phyloP scores from a whole-genome alignment of 1,284 basidiomycete genomes.

The Fomitopsis betulina region DNA sequence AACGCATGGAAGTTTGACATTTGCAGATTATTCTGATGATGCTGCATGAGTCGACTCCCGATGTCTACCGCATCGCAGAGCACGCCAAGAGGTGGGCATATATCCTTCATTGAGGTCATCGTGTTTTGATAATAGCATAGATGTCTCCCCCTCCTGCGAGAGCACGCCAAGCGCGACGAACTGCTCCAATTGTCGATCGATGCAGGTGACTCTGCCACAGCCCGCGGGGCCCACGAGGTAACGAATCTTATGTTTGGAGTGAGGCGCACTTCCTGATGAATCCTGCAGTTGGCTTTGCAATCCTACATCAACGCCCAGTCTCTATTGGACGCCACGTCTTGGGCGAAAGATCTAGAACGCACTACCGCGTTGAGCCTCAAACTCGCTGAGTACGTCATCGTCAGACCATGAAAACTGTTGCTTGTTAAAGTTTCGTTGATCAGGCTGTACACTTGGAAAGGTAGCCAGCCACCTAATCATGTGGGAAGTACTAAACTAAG shows the following conservation, averaged over 20 bases:
- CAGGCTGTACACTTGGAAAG: slow-evolving; percentile 62
- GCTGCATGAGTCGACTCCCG: slow-evolving; percentile 53
- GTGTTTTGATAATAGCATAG: slow-evolving; percentile 27
- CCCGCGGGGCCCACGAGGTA: slow-evolving; percentile 69
- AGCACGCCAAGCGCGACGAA: slow-evolving; percentile 56
- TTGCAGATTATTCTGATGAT: slow-evolving; percentile 65
- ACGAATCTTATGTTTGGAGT: background rate
- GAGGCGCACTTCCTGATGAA: background rate
- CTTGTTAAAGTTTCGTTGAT: background rate
- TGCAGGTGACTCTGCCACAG: slow-evolving; percentile 65
- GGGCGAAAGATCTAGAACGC: slow-evolving; percentile 42
- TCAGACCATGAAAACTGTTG: background rate
- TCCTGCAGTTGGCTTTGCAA: slow-evolving; percentile 48
- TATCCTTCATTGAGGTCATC: background rate
- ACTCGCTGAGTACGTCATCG: slow-evolving; percentile 52
- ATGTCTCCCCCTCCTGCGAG: slow-evolving; percentile 55
- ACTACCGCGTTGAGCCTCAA: slow-evolving; percentile 50
- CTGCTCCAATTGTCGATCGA: slow-evolving; percentile 56
- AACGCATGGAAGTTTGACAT: background rate
- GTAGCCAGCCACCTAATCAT: slow-evolving; percentile 20
- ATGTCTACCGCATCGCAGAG: slow-evolving; percentile 64
- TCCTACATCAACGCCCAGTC: slow-evolving; percentile 54
- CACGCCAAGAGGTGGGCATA: slow-evolving; percentile 51
- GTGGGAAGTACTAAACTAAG: background rate
- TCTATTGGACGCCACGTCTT: slow-evolving; percentile 48